Base-by-base conservation (phyloP, 139 green algal genomes). In the Coelastrella sp. region DNA sequence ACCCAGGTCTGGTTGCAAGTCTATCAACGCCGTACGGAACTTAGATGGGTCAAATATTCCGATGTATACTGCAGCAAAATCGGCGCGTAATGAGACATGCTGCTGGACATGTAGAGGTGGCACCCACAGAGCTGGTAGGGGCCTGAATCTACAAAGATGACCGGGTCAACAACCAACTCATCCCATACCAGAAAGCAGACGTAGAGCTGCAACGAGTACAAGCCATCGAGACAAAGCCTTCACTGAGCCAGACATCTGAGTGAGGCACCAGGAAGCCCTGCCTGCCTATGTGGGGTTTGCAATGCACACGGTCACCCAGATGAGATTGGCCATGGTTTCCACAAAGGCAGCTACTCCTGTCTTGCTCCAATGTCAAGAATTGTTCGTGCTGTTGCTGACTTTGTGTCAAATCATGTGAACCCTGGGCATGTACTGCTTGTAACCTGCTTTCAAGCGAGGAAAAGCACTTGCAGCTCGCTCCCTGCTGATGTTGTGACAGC, bases 21-120 rank as follows among this genome's bases (percentile, higher is more conserved):
- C 88, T 64, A 96, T 97, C 2, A 97, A 79, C 41, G 96, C 91
- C 27, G 64, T 92, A 53, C 89, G 72, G n/a, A 97, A 94, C 41
- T 92, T 92, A 15, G 86, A 76, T 6, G 87, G 82, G 11, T 89
- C 60, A 17, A 94, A 92, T 76, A 96, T 89, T 34, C 94, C 94
- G 41, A 97, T 91, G 62, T 92, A 92, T 2, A 97, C 94, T 97
- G 94, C 81, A 82, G 7, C 27, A n/a, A 66, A 5, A 64, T 9
- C 8, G 32, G 27, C 50, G 19, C 51, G 34, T 82, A 38, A 45
- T 5, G n/a, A 27, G 43, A 25, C 41, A 23, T 38, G 71, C 30
- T n/a, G n/a, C n/a, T 25, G 74, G 4, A 6, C 57, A 30, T 6
- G 19, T 17, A 66, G 57, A 21, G 7, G 6, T 34, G 57, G 57